Base-by-base conservation (phyloP, 768 basidiomycete species). In the Chalciporus piperatus region DNA sequence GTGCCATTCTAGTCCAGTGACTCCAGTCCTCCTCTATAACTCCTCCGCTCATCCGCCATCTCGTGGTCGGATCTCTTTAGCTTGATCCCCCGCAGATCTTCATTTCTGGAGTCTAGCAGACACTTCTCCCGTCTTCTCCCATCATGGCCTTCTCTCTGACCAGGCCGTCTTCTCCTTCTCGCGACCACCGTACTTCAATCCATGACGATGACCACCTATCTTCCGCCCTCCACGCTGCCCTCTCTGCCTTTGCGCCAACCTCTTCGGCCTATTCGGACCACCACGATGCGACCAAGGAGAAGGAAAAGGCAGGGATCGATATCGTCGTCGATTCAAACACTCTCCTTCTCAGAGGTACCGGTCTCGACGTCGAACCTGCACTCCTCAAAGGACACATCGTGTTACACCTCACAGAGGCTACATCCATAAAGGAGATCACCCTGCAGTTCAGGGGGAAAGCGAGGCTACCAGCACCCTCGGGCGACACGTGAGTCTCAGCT, bases 361-460 rank as follows among this genome's bases (percentile, higher is more conserved):
- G 92, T 30, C 79, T 78, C 59, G 92, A 96, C 56, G 84, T 92
- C 55, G 89, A 94, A 60, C 86, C 94, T 8, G 82, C 84, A 8
- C 72, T 82, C 14, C 83, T 98, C 56, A 84, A 84, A 40, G 96
- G 96, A 5, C 79, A 85, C 63, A 81, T 98, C 60, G 79, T 84
- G 9, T 76, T 98, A 57, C 78, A 85, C 67, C 80, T 98, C 39
- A 74, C 78, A 2, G 92, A 98, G 71, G 75, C 88, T 17, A 94
- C 89, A 0, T 83, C 91, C 48, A 82, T 90, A 69, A 89, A 85
- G 64, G 87, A 92, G 68, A 83, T 92, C 51, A 90, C 81, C 3
- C 82, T 98, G 49, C 83, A 86, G 54, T 89, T 97, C 64, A 75
- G 82, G 55, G 93, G 94, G 19, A 93, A 92, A 70, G 88, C 85